Evolutionary conservation across 345 rosid genomes (phyloP).

Genomic region (Syzygium aqueum): DNA sequence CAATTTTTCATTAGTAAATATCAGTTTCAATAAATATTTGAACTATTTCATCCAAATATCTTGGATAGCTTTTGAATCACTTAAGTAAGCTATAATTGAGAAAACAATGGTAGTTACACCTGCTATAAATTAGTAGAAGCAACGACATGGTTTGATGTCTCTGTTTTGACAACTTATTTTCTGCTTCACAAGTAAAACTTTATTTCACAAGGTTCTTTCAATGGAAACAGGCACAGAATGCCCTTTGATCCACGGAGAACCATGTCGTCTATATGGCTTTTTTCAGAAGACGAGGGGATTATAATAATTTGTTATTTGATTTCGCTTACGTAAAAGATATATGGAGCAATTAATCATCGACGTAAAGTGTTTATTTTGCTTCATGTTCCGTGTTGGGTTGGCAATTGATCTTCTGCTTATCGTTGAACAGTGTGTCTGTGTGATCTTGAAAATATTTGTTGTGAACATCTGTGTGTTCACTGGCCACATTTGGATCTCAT

Average conservation of each 20-base stretch:
- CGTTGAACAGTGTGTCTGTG: background rate
- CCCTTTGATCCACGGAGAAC: background rate
- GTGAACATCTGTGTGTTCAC: background rate
- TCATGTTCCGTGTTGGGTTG: background rate
- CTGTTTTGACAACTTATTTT: no score
- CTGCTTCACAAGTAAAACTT: background rate
- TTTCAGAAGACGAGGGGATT: background rate
- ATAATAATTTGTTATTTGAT: background rate
- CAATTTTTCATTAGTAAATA: background rate
- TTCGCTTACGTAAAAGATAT: background rate
- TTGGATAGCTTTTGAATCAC: background rate
- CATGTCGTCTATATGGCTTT: background rate
- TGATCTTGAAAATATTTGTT: background rate
- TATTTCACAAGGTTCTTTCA: background rate
- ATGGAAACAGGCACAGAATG: background rate
- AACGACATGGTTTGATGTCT: background rate
- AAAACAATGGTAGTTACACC: background rate
- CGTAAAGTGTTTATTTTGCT: background rate
- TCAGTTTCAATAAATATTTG: background rate
- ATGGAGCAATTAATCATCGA: background rate
- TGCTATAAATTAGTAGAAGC: background rate
- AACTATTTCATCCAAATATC: background rate
- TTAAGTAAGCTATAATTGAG: background rate
- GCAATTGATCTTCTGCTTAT: background rate
- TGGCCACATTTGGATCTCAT: background rate